Conservation (phyloP, 225 moss, liverwort and hornwort species). For the Marchantia paleacea region DNA sequence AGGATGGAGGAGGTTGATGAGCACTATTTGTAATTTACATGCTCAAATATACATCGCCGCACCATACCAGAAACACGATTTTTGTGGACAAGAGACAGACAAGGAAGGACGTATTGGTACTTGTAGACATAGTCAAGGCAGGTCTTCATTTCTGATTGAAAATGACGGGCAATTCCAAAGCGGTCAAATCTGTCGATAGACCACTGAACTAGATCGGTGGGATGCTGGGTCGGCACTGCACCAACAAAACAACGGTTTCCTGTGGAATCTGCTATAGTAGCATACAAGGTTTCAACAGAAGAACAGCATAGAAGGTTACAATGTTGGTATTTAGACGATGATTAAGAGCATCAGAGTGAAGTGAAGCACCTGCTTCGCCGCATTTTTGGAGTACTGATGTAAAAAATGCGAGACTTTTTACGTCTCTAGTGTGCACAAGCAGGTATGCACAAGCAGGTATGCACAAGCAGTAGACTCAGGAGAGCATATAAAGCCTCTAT, state of each 20-base stretch:
- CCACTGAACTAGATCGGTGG: constrained; percentile 63
- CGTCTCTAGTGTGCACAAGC: constrained; percentile 45
- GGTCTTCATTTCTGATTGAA: constrained; percentile 41
- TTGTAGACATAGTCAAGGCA: constrained; percentile 20
- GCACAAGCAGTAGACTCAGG: constrained; percentile 23
- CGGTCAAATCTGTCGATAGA: constrained; percentile 49
- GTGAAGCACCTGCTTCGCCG: constrained; percentile 21
- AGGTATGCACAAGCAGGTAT: constrained; percentile 51
- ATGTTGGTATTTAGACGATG: too few relatives aligned
- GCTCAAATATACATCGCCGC: too few relatives aligned
- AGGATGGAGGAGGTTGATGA: too few relatives aligned
- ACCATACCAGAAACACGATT: too few relatives aligned
- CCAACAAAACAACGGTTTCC: too few relatives aligned
- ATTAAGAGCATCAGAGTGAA: constrained; percentile 21
- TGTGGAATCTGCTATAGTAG: too few relatives aligned
- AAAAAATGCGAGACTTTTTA: constrained; percentile 45
- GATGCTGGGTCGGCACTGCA: constrained; percentile 51
- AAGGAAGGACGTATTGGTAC: neutral
- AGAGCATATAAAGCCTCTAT: constrained; percentile 52
- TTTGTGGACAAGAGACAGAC: too few relatives aligned
- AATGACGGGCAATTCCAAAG: constrained; percentile 51
- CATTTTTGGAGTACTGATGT: constrained; percentile 42
- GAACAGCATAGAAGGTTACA: neutral
- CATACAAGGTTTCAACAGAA: too few relatives aligned
- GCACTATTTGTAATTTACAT: too few relatives aligned